Base-by-base conservation (phyloP, 805 yeast genomes). In the Hanseniaspora nectarophila region DNA sequence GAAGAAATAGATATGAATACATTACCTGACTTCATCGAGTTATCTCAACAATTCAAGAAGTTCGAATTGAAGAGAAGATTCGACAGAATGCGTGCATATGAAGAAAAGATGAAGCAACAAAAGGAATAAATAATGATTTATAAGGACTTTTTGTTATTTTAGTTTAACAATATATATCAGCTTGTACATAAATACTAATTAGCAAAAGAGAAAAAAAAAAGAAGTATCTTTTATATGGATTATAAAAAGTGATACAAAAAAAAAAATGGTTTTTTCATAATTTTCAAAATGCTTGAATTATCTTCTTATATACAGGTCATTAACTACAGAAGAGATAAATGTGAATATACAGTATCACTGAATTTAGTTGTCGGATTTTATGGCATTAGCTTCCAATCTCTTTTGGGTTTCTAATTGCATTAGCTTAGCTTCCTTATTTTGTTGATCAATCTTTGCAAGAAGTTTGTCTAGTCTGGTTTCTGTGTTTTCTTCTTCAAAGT, bases 381-480 rank as follows among this genome's bases (percentile, higher is more conserved):
- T 65, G 50, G 64, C 63, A 59, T 65, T 64, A 43, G 70, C 68
- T 55, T 69, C 63, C 4, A 67, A 60, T 63, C 73, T 69, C 49
- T 70, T 65, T 64, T 65, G 33, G 63, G 20, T 35, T 9, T 35
- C 39, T 23, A 35, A 16, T 18, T 55, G 18, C 42, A 29, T 44
- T 60, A 59, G 31, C 51, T 56, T 10, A 46, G 54, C 43, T 57
- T 56, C 56, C 70, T 66, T 54, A 63, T 66, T 56, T 26, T 67
- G 68, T 29, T 70, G 71, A 4, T 47, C 51, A 10, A 47, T 21
- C 15, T 45, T 38, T 42, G 67, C 65, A 46, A 76, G 61, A 23
- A 75, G 68, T 54, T 66, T 71, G 58, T 73, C 75, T 78, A 81
- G 75, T 47, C 76, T 68, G 43, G 67, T 62, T 54, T 68, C 63